phyloP scores from a whole-genome alignment of 2,329 filamentous ascomycete genomes.

The Basipetospora chlamydospora region DNA sequence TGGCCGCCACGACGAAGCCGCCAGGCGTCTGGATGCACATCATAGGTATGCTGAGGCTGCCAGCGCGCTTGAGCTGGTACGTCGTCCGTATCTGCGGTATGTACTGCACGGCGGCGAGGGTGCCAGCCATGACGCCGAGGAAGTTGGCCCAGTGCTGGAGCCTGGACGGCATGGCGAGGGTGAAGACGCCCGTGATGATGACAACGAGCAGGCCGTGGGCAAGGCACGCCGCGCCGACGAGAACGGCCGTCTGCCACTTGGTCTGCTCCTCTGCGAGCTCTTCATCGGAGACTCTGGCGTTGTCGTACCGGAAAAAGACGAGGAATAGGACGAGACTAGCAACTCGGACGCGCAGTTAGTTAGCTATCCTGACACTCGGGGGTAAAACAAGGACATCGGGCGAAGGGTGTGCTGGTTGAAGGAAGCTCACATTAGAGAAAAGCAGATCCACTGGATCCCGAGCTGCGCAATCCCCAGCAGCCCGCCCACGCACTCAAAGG shows the following conservation, averaged over 20 bases:
- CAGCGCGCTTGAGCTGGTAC: slow-evolving; percentile 68
- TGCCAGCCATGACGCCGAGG: slow-evolving; percentile 64
- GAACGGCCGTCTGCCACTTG: slow-evolving; percentile 64
- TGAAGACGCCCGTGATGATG: slow-evolving; percentile 54
- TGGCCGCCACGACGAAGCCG: slow-evolving; percentile 76
- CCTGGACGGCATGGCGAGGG: slow-evolving; percentile 43
- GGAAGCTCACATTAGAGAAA: slow-evolving; percentile 75
- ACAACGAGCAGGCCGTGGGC: slow-evolving; percentile 60
- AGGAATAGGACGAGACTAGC: slow-evolving; percentile 79
- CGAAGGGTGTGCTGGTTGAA: no score
- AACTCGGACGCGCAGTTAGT: no score
- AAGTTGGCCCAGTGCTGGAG: slow-evolving; percentile 72
- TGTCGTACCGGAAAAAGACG: slow-evolving; percentile 70
- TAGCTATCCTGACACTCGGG: no score
- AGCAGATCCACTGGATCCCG: slow-evolving; percentile 82
- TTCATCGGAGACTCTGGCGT: slow-evolving; percentile 31
- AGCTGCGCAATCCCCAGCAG: slow-evolving; percentile 83
- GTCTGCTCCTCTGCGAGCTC: slow-evolving; percentile 38
- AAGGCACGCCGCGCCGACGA: slow-evolving; percentile 58
- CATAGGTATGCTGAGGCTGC: slow-evolving; percentile 88
- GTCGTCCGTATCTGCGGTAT: slow-evolving; percentile 92
- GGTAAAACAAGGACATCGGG: no score
- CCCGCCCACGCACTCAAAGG: slow-evolving; percentile 71
- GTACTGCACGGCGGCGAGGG: slow-evolving; percentile 78
- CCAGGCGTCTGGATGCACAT: slow-evolving; percentile 97